These are phyloP conservation scores for Talaromyces sp. DNA, from an alignment of 2,329 filamentous ascomycete species.

Conservation along the genomic window DNA sequence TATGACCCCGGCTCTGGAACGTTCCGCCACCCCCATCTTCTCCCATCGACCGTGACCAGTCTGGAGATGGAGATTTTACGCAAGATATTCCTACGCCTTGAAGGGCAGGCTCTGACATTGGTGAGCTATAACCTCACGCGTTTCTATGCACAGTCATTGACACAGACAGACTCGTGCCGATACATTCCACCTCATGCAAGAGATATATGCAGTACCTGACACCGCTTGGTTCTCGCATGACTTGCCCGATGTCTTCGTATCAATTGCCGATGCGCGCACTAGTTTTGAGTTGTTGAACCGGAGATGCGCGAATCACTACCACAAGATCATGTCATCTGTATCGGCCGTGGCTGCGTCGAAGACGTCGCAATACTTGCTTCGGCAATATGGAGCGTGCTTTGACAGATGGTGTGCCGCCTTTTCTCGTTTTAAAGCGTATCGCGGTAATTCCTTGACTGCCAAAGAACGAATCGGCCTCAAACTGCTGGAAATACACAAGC, in stretches of 20 bases:
- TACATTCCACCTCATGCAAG: not conserved
- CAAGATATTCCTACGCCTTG: constrained; percentile 11
- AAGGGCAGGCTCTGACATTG: constrained; percentile 8
- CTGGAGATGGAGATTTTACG: constrained; percentile 17
- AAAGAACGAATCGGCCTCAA: constrained; percentile 12
- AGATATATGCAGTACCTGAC: not conserved
- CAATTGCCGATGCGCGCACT: constrained; percentile 14
- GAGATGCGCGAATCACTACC: constrained; percentile 10
- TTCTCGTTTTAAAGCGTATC: constrained; percentile 5
- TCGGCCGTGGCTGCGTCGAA: not conserved
- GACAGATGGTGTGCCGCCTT: constrained; percentile 11
- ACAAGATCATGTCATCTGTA: not conserved
- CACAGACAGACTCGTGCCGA: constrained; percentile 11
- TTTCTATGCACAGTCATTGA: not conserved
- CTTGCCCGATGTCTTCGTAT: not conserved
- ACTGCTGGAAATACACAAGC: constrained; percentile 10
- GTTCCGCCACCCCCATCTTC: constrained; percentile 19
- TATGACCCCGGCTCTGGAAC: constrained; percentile 9
- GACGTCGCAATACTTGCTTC: constrained; percentile 8
- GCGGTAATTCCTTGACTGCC: not conserved
- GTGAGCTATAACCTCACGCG: not conserved
- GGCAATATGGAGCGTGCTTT: constrained; percentile 3
- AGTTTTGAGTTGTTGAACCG: constrained; percentile 3
- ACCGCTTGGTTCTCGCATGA: constrained; percentile 5
- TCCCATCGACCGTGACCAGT: constrained; percentile 15